Conservation (phyloP, 176 grass and related monocot species). For the Aegilops umbellulata region DNA sequence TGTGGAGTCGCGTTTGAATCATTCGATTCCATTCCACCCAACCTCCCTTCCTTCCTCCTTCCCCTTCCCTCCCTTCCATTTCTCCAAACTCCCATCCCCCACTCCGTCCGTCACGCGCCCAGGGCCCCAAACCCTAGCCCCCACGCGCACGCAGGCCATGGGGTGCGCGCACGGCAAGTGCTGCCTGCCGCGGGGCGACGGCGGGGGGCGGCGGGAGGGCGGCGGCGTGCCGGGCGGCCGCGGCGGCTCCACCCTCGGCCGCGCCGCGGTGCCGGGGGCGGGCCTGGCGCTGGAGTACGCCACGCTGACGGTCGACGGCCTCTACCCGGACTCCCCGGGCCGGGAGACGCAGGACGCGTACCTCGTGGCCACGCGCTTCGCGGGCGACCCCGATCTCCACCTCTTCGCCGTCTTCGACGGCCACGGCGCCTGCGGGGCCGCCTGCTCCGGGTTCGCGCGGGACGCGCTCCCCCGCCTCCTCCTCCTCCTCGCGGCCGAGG, state of each 20-base stretch:
- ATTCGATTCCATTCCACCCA: slow-evolving; percentile 25
- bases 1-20: slow-evolving; percentile 19
- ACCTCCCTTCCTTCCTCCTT: not conserved
- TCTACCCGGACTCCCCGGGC: slow-evolving; percentile 74
- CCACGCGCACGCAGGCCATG: slow-evolving; percentile 35
- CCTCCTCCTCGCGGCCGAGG: slow-evolving; percentile 9
- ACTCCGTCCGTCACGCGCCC: slow-evolving; percentile 14
- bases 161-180: slow-evolving; percentile 81
- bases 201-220: not conserved
- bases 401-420: slow-evolving; percentile 95
- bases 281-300: slow-evolving; percentile 64
- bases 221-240: not conserved
- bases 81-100: slow-evolving; percentile 1
- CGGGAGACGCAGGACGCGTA: slow-evolving; percentile 83
- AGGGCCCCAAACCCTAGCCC: slow-evolving; percentile 29
- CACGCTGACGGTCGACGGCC: slow-evolving; percentile 57
- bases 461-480: slow-evolving; percentile 60
- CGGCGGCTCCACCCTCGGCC: slow-evolving; percentile 37
- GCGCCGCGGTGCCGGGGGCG: slow-evolving; percentile 46
- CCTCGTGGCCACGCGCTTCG: slow-evolving; percentile 54
- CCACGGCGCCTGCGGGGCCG: slow-evolving; percentile 61
- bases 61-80: not conserved
- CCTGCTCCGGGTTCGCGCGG: slow-evolving; percentile 70
- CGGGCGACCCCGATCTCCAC: slow-evolving; percentile 69
- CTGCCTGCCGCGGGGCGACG: slow-evolving; percentile 38